Evolutionary conservation across 2,329 filamentous ascomycete species (phyloP).

Genomic region (Phyllachora maydis): DNA sequence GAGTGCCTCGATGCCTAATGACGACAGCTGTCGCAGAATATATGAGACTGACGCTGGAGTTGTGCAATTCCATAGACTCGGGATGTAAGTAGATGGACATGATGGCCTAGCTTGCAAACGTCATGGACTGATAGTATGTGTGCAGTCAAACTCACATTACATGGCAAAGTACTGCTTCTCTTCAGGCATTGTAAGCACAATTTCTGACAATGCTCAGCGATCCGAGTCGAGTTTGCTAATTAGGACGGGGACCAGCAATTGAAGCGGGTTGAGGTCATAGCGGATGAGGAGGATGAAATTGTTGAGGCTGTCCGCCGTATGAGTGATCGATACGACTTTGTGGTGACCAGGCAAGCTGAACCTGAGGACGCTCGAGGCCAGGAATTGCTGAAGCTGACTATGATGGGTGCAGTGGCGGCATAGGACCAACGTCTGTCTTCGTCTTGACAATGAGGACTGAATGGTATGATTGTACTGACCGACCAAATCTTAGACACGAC

Average conservation of each 20-base stretch:
- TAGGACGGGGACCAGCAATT: conserved; percentile 45
- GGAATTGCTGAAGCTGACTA: conserved; percentile 2
- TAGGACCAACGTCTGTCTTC: conserved; percentile 87
- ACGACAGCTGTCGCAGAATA: not conserved
- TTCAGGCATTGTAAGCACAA: conserved; percentile 31
- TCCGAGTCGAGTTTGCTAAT: conserved; percentile 2
- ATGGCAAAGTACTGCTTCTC: conserved; percentile 45
- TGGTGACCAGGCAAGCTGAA: conserved; percentile 50
- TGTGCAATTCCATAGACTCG: conserved; percentile 9
- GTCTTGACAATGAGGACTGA: too few species aligned
- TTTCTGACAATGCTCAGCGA: not conserved
- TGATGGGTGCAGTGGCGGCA: conserved; percentile 46
- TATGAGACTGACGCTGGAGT: not conserved
- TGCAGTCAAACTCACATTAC: conserved; percentile 41
- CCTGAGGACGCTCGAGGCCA: not conserved
- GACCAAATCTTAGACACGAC: conserved; percentile 49
- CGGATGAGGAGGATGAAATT: conserved; percentile 81
- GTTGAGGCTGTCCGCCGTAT: conserved; percentile 71
- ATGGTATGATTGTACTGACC: too few species aligned
- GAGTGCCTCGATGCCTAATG: conserved; percentile 7
- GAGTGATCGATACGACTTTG: conserved; percentile 79
- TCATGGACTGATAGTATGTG: conserved; percentile 2
- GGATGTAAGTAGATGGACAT: conserved; percentile 7
- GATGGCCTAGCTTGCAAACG: not conserved
- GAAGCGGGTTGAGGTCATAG: conserved; percentile 80